Percentiles rank a stretch among this genome's conserved stretches.
phyloP scores from a whole-genome alignment of 176 grass and related monocot species.

The Poa annua region DNA sequence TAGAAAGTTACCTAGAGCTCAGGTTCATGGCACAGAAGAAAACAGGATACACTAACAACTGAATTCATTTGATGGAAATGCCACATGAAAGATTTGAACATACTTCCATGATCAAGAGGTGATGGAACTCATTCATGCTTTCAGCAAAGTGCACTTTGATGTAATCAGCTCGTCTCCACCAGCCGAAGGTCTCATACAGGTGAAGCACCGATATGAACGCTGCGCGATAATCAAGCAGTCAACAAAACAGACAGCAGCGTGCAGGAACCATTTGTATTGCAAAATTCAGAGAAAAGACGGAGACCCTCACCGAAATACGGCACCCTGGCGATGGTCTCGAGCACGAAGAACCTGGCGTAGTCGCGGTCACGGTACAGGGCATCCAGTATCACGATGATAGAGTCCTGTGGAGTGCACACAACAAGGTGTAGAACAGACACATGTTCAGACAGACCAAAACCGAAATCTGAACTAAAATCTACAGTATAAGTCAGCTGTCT shows the following conservation, averaged over 20 bases:
- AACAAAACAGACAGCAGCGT: background rate
- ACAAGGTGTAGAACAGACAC: background rate
- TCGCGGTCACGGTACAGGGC: conserved; percentile 60
- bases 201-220: conserved; percentile 99
- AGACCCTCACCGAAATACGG: conserved; percentile 84
- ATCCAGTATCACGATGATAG: conserved; percentile 59
- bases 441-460: background rate
- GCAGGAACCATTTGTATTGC: background rate
- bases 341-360: conserved; percentile 84
- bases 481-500: background rate
- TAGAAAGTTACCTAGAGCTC: background rate
- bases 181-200: conserved; percentile 93
- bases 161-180: conserved; percentile 85
- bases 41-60: background rate
- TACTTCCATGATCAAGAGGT: conserved; percentile 99
- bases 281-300: background rate
- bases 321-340: conserved; percentile 82
- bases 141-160: conserved; percentile 97
- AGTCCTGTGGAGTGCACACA: conserved; percentile 42
- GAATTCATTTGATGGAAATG: background rate
- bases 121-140: conserved; percentile 94
- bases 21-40: background rate
- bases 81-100: background rate
- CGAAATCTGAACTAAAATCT: background rate
- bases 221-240: conserved; percentile 42